These are phyloP conservation scores for Ramularia collo-cygni DNA, from an alignment of 2,329 filamentous ascomycete genomes.

Conservation along the genomic window DNA sequence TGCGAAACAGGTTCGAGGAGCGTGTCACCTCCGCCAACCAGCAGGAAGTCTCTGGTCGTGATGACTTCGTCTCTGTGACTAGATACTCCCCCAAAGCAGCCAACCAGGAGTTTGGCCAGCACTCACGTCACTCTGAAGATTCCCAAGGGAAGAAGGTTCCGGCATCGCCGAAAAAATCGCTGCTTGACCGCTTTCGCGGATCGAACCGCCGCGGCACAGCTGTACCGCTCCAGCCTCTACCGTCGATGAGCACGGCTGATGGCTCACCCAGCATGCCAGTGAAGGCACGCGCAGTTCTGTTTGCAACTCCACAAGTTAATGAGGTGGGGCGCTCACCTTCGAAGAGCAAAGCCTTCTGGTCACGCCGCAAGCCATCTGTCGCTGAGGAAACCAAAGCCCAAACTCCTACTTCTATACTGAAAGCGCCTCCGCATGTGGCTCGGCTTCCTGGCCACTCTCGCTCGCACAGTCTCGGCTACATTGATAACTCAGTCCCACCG, in stretches of 20 bases:
- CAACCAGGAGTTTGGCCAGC: no score
- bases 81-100: no score
- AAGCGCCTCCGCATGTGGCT: not conserved
- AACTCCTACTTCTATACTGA: not conserved
- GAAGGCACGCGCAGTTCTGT: conserved; percentile 34
- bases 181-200: conserved; percentile 2
- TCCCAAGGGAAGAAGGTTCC: no score
- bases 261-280: conserved; percentile 23
- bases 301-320: conserved; percentile 20
- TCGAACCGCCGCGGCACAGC: conserved; percentile 2
- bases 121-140: no score
- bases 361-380: conserved; percentile 10
- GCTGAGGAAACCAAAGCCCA: conserved; percentile 1
- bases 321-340: conserved; percentile 22
- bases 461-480: conserved; percentile 26
- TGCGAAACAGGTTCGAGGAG: not conserved
- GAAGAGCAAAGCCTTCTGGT: conserved; percentile 23
- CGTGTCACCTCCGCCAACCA: not conserved
- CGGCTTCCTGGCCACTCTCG: conserved; percentile 9
- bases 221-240: conserved; percentile 2
- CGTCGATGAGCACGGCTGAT: conserved; percentile 2
- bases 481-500: conserved; percentile 28
- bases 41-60: no score
- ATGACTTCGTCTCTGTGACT: no score
- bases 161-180: conserved; percentile 4